A percentile compares a stretch with the other conserved stretches of the same genome.
Evolutionary conservation across 2,329 filamentous ascomycete genomes (phyloP).

Genomic region (Penicillium freii): DNA sequence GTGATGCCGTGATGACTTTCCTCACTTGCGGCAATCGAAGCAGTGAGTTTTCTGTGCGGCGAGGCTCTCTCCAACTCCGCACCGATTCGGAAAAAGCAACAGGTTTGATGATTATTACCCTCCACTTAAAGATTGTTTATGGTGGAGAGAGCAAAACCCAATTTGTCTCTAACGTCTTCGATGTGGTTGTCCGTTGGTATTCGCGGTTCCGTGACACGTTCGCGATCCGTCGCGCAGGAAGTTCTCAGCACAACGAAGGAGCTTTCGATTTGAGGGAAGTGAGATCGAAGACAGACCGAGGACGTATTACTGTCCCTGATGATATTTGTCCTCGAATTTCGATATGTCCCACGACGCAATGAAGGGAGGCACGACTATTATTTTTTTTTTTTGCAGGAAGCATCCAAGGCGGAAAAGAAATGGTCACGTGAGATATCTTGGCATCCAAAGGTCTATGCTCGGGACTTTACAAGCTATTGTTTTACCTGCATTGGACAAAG

Average conservation of each 20-base stretch:
- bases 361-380: slow-evolving; percentile 3
- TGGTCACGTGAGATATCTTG: slow-evolving; percentile 4
- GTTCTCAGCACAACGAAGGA: slow-evolving; percentile 4
- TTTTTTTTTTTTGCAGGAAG: slow-evolving; percentile 10
- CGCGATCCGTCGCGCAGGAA: slow-evolving; percentile 22
- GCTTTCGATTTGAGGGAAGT: background rate
- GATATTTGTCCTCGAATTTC: background rate
- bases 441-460: slow-evolving; percentile 1
- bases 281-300: background rate
- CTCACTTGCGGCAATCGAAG: slow-evolving; percentile 7
- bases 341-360: slow-evolving; percentile 2
- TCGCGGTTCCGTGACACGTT: slow-evolving; percentile 20
- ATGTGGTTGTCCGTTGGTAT: slow-evolving; percentile 4
- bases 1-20: background rate
- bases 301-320: background rate
- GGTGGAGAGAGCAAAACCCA: slow-evolving; percentile 5
- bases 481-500: background rate
- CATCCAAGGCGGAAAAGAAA: slow-evolving; percentile 7
- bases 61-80: slow-evolving; percentile 2
- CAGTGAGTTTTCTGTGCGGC: slow-evolving; percentile 3
- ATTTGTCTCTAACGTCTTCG: slow-evolving; percentile 10
- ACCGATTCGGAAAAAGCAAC: background rate
- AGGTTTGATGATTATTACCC: background rate
- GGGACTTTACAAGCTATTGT: slow-evolving; percentile 1
- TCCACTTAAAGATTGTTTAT: background rate